phyloP scores from a whole-genome alignment of 257 asterid genomes.

The Solanum pennellii region DNA sequence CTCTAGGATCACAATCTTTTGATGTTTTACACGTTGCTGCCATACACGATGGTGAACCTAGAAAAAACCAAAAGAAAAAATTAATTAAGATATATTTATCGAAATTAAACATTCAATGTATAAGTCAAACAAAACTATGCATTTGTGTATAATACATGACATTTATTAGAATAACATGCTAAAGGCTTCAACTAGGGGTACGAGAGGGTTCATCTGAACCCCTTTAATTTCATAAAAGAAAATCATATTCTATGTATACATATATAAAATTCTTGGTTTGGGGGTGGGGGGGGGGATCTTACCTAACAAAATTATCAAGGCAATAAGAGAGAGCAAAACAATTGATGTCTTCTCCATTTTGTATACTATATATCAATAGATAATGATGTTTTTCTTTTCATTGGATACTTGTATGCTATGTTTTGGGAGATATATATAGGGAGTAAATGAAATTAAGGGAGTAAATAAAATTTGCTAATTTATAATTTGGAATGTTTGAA shows the following conservation, averaged over 20 bases:
- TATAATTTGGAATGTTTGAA: neutral
- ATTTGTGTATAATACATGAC: neutral
- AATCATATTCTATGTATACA: too few relatives aligned
- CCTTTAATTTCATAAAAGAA: neutral
- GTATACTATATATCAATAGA: neutral
- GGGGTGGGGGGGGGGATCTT: too few relatives aligned
- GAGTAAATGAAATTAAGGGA: neutral
- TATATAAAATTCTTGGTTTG: too few relatives aligned
- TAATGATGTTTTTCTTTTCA: neutral
- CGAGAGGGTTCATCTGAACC: neutral
- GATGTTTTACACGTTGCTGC: neutral
- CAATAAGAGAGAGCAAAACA: neutral
- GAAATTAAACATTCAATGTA: neutral
- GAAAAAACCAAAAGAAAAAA: neutral
- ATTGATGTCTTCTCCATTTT: neutral
- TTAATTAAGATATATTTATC: neutral
- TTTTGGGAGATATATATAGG: neutral
- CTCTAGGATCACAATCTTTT: neutral
- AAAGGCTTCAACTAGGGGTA: neutral
- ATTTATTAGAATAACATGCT: neutral
- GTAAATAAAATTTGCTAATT: neutral
- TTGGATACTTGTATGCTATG: neutral
- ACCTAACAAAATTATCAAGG: neutral
- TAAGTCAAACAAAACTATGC: neutral
- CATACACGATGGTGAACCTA: neutral